phyloP scores from a whole-genome alignment of 2,329 filamentous ascomycete genomes.

The Tolypocladium amazonense region DNA sequence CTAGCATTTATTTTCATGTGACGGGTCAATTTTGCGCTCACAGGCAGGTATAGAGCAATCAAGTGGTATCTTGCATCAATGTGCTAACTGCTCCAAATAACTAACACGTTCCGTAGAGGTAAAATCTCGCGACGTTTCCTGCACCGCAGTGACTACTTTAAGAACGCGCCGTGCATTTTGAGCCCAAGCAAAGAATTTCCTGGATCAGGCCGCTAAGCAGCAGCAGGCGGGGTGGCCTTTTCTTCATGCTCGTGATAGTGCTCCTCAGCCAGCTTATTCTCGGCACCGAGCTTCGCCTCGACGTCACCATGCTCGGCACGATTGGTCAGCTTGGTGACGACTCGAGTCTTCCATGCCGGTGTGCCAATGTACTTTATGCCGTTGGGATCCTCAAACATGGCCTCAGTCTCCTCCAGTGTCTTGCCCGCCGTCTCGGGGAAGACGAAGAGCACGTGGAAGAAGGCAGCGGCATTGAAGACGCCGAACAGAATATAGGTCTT shows the following conservation, averaged over 20 bases:
- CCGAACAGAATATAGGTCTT: conserved; percentile 41
- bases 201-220: neutral
- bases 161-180: neutral
- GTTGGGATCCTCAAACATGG: conserved; percentile 32
- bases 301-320: conserved; percentile 16
- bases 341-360: conserved; percentile 19
- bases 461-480: conserved; percentile 39
- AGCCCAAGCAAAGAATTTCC: neutral
- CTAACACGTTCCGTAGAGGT: neutral
- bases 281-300: conserved; percentile 11
- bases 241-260: conserved; percentile 6
- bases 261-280: conserved; percentile 8
- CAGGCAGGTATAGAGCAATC: neutral
- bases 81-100: neutral
- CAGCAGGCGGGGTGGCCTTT: neutral
- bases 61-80: neutral
- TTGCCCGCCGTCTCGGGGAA: conserved; percentile 48
- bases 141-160: neutral
- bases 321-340: conserved; percentile 9
- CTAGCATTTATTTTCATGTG: neutral
- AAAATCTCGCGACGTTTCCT: neutral
- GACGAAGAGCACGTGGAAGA: conserved; percentile 40
- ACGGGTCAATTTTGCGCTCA: neutral
- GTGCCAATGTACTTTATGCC: conserved; percentile 19
- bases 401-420: conserved; percentile 41